Evolutionary conservation across 176 grass and related monocot species (phyloP).

Genomic region (Phragmites australis): DNA sequence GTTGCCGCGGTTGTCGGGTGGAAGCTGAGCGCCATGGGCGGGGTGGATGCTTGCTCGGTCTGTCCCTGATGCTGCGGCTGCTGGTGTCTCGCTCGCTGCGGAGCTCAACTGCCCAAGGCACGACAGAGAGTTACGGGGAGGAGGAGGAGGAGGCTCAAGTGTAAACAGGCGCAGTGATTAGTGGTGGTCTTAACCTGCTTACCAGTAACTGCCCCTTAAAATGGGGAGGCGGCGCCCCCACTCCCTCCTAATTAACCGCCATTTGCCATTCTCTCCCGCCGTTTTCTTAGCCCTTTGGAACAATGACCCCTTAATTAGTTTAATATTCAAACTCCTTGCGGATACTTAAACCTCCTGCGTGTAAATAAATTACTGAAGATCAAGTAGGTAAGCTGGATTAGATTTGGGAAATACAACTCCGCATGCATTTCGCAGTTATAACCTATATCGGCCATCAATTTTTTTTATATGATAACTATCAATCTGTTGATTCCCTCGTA

Average conservation of each 20-base stretch:
- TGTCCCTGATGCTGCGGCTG: not conserved
- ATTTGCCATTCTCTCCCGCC: constrained; percentile 30
- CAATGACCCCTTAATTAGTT: not conserved
- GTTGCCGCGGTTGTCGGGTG: constrained; percentile 20
- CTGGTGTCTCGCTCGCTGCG: constrained; percentile 24
- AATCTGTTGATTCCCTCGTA: no score
- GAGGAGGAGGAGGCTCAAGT: not conserved
- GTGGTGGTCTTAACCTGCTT: constrained; percentile 31
- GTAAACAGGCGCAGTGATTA: constrained; percentile 34
- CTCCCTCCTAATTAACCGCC: constrained; percentile 37
- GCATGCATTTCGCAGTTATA: no score
- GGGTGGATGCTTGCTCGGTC: not conserved
- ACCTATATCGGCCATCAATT: no score
- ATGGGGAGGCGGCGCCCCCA: constrained; percentile 19
- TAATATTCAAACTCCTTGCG: not conserved
- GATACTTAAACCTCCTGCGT: not conserved
- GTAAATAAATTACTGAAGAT: not conserved
- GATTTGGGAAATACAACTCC: no score
- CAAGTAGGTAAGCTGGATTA: no score
- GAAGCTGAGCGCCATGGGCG: constrained; percentile 46
- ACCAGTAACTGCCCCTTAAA: constrained; percentile 8
- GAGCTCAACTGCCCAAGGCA: constrained; percentile 25
- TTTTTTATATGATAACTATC: no score
- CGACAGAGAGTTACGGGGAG: not conserved
- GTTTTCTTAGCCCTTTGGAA: not conserved